Evolutionary conservation across 139 green algal species (phyloP).

Genomic region (Ostreobium quekettii): DNA sequence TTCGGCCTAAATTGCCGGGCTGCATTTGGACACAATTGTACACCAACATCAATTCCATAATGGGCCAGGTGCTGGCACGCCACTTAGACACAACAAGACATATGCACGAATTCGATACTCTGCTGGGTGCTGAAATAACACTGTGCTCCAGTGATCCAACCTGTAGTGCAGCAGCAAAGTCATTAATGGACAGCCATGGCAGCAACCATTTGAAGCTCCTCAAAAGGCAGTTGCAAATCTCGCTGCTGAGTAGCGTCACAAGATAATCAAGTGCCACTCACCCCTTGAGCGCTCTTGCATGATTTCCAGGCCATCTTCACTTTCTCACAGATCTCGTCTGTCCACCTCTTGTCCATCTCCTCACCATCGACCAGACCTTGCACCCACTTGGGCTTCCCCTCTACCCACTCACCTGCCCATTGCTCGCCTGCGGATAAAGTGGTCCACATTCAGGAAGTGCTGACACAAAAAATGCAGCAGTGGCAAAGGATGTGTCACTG

Average conservation of each 20-base stretch:
- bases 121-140: background rate
- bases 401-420: slow-evolving; percentile 42
- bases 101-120: too few relatives aligned
- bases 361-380: slow-evolving; percentile 29
- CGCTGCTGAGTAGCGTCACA: background rate
- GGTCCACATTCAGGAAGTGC: too few relatives aligned
- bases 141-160: background rate
- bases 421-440: slow-evolving; percentile 26
- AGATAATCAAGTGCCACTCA: slow-evolving; percentile 2
- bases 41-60: too few relatives aligned
- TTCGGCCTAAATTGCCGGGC: too few relatives aligned
- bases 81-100: background rate
- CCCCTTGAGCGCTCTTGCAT: slow-evolving; percentile 12
- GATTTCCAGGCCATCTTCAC: slow-evolving; percentile 11
- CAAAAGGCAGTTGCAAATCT: background rate
- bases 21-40: too few relatives aligned
- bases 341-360: slow-evolving; percentile 2
- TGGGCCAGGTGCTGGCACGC: too few relatives aligned
- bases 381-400: slow-evolving; percentile 49
- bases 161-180: background rate
- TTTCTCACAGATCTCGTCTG: slow-evolving; percentile 15
- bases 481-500: too few relatives aligned
- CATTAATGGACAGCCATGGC: background rate
- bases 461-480: too few relatives aligned
- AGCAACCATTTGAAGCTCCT: too few relatives aligned